Conservation (phyloP, 2,329 filamentous ascomycete genomes). For the Aspergillus transmontanensis region DNA sequence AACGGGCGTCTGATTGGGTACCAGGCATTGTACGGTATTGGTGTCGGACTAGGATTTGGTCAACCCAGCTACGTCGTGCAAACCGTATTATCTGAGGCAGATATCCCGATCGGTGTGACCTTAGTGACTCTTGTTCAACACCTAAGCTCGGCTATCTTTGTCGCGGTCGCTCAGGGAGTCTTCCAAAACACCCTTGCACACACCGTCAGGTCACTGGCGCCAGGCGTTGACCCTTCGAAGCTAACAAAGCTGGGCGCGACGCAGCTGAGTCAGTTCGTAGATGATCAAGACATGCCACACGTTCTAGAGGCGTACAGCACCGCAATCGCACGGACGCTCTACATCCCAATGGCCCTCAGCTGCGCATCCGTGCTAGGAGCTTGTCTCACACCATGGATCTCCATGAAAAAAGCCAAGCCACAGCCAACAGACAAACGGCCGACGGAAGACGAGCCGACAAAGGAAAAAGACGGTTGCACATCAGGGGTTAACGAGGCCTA, state of each 20-base stretch:
- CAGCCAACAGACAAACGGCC: no score
- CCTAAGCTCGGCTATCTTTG: background rate
- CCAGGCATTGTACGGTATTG: background rate
- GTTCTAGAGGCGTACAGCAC: background rate
- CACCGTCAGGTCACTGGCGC: background rate
- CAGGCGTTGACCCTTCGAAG: background rate
- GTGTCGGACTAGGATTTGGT: background rate
- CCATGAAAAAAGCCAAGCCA: no score
- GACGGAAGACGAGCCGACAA: no score
- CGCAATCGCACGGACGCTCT: no score
- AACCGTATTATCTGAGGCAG: background rate
- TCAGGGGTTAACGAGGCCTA: no score
- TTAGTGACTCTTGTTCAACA: background rate
- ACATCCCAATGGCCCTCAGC: no score
- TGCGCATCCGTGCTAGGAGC: no score
- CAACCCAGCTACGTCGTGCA: background rate
- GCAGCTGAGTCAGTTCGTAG: background rate
- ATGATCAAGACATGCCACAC: background rate
- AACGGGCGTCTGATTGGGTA: background rate
- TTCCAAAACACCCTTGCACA: background rate
- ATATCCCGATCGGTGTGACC: background rate
- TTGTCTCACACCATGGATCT: no score
- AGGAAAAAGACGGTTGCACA: no score
- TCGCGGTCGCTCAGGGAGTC: background rate
- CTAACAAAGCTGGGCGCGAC: background rate